Evolutionary conservation across 768 basidiomycete species (phyloP).

Genomic region (Russula sp.): DNA sequence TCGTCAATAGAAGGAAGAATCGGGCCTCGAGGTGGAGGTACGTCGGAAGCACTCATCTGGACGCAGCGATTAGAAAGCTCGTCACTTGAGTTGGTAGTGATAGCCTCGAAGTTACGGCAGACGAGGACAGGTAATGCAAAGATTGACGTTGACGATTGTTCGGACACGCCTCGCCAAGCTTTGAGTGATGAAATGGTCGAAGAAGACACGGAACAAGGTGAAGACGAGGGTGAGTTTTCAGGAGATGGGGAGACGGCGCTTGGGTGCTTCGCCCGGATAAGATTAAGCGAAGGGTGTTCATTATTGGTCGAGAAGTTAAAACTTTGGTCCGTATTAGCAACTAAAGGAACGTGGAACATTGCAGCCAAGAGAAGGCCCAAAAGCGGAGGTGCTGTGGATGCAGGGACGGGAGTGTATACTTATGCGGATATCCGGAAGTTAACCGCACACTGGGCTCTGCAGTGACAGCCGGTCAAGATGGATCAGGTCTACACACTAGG

Average conservation of each 20-base stretch:
- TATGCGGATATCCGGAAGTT: conserved; percentile 7
- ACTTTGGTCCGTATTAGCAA: neutral
- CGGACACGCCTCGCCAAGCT: conserved; percentile 5
- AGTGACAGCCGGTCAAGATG: neutral
- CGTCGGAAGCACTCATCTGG: neutral
- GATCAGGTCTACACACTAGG: neutral
- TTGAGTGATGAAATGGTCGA: conserved; percentile 10
- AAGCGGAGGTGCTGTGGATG: conserved; percentile 3
- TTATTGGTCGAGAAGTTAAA: neutral
- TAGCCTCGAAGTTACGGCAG: neutral
- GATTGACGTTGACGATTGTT: neutral
- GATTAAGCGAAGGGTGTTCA: conserved; percentile 4
- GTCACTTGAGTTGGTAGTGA: neutral
- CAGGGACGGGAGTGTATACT: neutral
- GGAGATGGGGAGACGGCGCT: neutral
- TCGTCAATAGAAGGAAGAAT: neutral
- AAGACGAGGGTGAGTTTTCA: conserved; percentile 1
- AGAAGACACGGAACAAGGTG: conserved; percentile 13
- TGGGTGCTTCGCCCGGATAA: neutral
- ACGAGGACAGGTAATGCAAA: conserved; percentile 2
- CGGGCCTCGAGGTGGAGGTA: neutral
- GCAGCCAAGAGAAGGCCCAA: neutral
- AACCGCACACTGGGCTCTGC: conserved; percentile 1
- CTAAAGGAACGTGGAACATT: conserved; percentile 13
- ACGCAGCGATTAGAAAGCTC: neutral